A percentile compares a stretch with the other conserved stretches of the same genome.
phyloP scores from a whole-genome alignment of 2,329 filamentous ascomycete genomes.

The Cladophialophora chaetospira region DNA sequence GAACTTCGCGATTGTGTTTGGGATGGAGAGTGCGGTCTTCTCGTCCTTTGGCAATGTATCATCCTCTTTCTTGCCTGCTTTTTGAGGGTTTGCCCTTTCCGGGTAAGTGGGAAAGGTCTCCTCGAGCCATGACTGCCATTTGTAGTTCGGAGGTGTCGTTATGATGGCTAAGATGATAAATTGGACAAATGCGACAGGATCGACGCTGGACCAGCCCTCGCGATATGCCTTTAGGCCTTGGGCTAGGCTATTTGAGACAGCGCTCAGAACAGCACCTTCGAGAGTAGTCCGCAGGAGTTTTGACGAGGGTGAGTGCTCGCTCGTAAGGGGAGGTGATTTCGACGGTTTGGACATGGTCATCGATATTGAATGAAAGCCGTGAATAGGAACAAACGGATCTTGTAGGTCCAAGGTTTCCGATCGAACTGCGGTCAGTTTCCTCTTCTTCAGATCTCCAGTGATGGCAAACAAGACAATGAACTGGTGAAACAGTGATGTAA shows the following conservation, averaged over 20 bases:
- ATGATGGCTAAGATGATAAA: slow-evolving; percentile 74
- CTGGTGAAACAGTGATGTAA: neutral
- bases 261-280: slow-evolving; percentile 66
- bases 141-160: slow-evolving; percentile 77
- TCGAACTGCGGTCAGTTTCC: neutral
- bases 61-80: slow-evolving; percentile 58
- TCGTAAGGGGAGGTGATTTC: neutral
- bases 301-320: slow-evolving; percentile 13
- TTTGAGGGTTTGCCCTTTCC: slow-evolving; percentile 35
- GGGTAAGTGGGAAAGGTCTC: slow-evolving; percentile 64
- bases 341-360: neutral
- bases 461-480: neutral
- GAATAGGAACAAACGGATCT: neutral
- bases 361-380: neutral
- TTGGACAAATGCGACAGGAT: slow-evolving; percentile 57
- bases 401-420: neutral
- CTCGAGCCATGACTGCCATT: slow-evolving; percentile 83
- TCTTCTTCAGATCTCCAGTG: neutral
- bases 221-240: slow-evolving; percentile 68
- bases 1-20: slow-evolving; percentile 41
- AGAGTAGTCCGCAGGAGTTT: slow-evolving; percentile 60
- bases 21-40: slow-evolving; percentile 28
- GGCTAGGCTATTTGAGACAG: slow-evolving; percentile 71
- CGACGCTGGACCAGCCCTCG: slow-evolving; percentile 39
- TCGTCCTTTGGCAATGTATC: slow-evolving; percentile 1